Evolutionary conservation across 306 rosid species (phyloP).

Genomic region (Inga laurina): DNA sequence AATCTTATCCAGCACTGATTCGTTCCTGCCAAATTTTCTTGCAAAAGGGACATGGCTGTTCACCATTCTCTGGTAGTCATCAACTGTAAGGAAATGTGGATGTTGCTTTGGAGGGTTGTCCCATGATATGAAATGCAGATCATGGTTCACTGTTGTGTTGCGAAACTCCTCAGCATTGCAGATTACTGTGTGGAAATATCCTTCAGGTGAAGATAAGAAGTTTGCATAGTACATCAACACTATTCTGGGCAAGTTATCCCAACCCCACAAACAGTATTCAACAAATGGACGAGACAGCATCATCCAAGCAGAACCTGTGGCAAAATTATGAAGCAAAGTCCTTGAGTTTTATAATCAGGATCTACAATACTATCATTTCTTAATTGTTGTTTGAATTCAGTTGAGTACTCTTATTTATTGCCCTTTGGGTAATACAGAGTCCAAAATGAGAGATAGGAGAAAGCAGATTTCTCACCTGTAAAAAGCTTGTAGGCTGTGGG

Average conservation of each 20-base stretch:
- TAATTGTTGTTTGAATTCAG: neutral
- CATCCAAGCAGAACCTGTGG: conserved; percentile 63
- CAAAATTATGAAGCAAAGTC: conserved; percentile 25
- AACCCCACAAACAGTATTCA: conserved; percentile 55
- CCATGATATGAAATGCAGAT: conserved; percentile 62
- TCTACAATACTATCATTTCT: conserved; percentile 17
- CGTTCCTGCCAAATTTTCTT: conserved; percentile 49
- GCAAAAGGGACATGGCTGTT: conserved; percentile 55
- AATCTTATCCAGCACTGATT: conserved; percentile 46
- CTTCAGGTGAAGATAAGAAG: conserved; percentile 59
- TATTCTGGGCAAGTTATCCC: conserved; percentile 61
- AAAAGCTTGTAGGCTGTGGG: conserved; percentile 79
- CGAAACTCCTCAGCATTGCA: conserved; percentile 60
- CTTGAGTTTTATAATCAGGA: neutral
- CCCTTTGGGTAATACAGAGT: neutral
- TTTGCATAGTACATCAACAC: conserved; percentile 61
- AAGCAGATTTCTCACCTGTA: conserved; percentile 60
- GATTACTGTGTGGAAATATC: conserved; percentile 59
- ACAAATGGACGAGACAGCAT: conserved; percentile 55
- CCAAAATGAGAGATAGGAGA: conserved; percentile 17
- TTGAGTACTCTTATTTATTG: neutral
- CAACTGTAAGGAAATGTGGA: conserved; percentile 47
- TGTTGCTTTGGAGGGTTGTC: conserved; percentile 61
- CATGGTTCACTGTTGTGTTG: conserved; percentile 56
- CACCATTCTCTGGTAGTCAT: conserved; percentile 45